Percentiles rank a stretch among this genome's conserved stretches.
phyloP scores from a whole-genome alignment of 768 basidiomycete species.

The Boletus reticulatus region DNA sequence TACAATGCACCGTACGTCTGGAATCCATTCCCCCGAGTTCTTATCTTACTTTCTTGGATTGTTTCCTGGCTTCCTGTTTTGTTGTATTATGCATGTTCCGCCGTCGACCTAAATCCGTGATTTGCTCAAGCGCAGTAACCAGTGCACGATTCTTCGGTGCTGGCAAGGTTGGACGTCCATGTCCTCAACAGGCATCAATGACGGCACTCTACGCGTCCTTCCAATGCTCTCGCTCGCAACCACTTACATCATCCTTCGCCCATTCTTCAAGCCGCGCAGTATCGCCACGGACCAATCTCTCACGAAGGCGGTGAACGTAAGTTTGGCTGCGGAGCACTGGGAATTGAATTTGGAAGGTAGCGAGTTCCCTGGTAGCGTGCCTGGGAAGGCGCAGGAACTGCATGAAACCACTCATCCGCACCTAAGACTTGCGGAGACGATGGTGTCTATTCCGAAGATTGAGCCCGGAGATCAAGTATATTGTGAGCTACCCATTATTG shows the following conservation, averaged over 20 bases:
- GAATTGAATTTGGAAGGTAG: conserved; percentile 48
- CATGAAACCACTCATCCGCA: conserved; percentile 60
- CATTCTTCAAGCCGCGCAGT: conserved; percentile 53
- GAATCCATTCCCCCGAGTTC: background rate
- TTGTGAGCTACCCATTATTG: conserved; percentile 34
- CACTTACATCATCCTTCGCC: conserved; percentile 62
- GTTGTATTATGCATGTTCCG: too few species aligned
- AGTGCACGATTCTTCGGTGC: conserved; percentile 53
- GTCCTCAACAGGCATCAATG: conserved; percentile 51
- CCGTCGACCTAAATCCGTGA: background rate
- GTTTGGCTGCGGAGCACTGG: conserved; percentile 52
- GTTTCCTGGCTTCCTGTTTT: too few species aligned
- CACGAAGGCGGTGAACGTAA: conserved; percentile 19
- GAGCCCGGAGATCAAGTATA: conserved; percentile 65
- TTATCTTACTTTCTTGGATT: too few species aligned
- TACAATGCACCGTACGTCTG: conserved; percentile 53
- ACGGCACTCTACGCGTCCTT: conserved; percentile 65
- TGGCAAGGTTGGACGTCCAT: conserved; percentile 60
- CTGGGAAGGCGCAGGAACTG: conserved; percentile 55
- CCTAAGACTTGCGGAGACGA: conserved; percentile 50
- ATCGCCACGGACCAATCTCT: background rate
- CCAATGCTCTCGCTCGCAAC: conserved; percentile 54
- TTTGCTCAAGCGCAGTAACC: conserved; percentile 35
- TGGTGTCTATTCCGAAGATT: conserved; percentile 57
- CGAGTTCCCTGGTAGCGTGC: conserved; percentile 52